A percentile compares a stretch with the other conserved stretches of the same genome.
phyloP scores from a whole-genome alignment of 2,329 filamentous ascomycete species.

The Penicillium sp. region DNA sequence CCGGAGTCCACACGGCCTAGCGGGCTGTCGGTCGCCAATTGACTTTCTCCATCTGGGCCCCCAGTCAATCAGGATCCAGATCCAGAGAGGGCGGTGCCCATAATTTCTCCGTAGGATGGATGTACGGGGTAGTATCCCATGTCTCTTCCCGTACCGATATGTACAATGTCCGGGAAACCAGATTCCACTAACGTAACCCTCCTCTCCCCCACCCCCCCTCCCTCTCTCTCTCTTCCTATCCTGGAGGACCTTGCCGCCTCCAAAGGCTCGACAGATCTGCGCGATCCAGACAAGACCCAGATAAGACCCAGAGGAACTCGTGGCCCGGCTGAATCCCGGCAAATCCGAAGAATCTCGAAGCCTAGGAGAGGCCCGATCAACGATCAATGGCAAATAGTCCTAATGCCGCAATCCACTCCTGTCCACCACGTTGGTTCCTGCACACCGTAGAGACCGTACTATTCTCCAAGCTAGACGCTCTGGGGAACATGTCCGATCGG shows the following conservation, averaged over 20 bases:
- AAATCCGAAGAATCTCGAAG: neutral
- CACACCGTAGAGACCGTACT: constrained; percentile 7
- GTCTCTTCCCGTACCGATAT: neutral
- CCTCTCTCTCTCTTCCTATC: too few relatives aligned
- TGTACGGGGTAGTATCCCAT: neutral
- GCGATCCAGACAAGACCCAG: too few relatives aligned
- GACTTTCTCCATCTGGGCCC: neutral
- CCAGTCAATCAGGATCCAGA: too few relatives aligned
- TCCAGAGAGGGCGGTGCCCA: too few relatives aligned
- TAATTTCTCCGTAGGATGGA: neutral
- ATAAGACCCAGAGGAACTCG: neutral
- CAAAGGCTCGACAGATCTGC: too few relatives aligned
- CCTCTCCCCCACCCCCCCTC: too few relatives aligned
- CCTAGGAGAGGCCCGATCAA: neutral
- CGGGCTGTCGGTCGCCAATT: neutral
- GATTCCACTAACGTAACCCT: too few relatives aligned
- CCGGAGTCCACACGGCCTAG: neutral
- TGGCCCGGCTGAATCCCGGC: neutral
- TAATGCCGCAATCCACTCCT: neutral
- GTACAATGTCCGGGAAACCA: too few relatives aligned
- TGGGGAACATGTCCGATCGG: constrained; percentile 32
- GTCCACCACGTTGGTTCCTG: neutral
- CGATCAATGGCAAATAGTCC: neutral
- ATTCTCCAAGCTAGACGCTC: constrained; percentile 17
- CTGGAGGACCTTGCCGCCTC: too few relatives aligned